Percentiles rank a stretch among this genome's conserved stretches.
Evolutionary conservation across 2,329 filamentous ascomycete genomes (phyloP).

Genomic region (Botrytis byssoidea): DNA sequence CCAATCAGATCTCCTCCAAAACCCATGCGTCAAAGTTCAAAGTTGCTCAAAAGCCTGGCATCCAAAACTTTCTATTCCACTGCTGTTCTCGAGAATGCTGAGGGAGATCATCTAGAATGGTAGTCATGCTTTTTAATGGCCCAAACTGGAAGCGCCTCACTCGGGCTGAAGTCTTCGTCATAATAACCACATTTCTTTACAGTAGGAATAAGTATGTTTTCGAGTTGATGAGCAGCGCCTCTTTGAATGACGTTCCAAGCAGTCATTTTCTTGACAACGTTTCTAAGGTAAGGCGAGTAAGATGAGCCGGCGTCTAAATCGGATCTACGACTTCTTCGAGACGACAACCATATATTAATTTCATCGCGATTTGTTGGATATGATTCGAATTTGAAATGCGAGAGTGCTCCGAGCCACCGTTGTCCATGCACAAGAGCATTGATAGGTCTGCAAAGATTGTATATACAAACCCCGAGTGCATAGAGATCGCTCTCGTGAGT

Average conservation of each 20-base stretch:
- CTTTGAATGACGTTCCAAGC: background rate
- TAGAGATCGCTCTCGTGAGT: constrained; percentile 31
- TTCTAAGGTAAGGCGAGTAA: background rate
- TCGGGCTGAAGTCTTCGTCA: background rate
- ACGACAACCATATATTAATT: background rate
- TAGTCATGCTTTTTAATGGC: constrained; percentile 31
- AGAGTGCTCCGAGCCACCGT: background rate
- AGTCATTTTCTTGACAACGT: background rate
- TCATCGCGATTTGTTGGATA: background rate
- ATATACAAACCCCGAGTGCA: constrained; percentile 31
- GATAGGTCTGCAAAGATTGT: constrained; percentile 22
- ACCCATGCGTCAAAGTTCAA: background rate
- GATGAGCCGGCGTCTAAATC: background rate
- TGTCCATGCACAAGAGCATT: background rate
- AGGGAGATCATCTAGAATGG: constrained; percentile 17
- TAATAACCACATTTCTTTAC: background rate
- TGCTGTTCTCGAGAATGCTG: background rate
- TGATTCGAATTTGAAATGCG: constrained; percentile 9
- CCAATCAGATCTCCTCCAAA: background rate
- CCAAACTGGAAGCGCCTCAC: constrained; percentile 27
- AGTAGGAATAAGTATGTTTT: background rate
- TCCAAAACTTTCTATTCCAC: background rate
- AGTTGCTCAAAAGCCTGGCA: background rate
- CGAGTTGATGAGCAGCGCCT: constrained; percentile 10
- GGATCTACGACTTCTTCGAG: background rate